Percentiles rank a stretch among this genome's conserved stretches.
Evolutionary conservation across 257 asterid genomes (phyloP).

Genomic region (Solanum dulcamara): DNA sequence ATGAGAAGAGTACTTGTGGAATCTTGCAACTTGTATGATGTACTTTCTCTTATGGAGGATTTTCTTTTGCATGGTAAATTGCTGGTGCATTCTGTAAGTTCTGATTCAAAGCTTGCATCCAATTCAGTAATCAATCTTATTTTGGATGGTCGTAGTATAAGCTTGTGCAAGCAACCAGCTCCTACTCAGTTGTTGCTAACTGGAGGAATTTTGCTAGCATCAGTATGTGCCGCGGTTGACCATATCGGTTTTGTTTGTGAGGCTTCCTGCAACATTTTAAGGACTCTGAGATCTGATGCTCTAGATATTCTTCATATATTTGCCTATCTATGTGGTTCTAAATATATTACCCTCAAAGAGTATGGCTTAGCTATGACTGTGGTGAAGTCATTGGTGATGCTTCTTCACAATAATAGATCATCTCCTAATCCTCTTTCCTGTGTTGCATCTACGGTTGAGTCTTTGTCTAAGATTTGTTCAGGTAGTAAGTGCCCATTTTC

Average conservation of each 20-base stretch:
- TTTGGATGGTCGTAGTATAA: slow-evolving; percentile 23
- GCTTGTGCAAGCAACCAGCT: slow-evolving; percentile 37
- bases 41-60: slow-evolving; percentile 51
- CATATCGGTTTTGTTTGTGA: slow-evolving; percentile 68
- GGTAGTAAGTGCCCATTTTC: slow-evolving; percentile 64
- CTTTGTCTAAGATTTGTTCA: slow-evolving; percentile 17
- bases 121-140: slow-evolving; percentile 24
- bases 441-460: slow-evolving; percentile 12
- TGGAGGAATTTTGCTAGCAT: slow-evolving; percentile 57
- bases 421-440: slow-evolving; percentile 12
- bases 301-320: slow-evolving; percentile 67
- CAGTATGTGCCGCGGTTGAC: slow-evolving; percentile 56
- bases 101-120: slow-evolving; percentile 9
- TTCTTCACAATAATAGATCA: slow-evolving; percentile 39
- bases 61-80: slow-evolving; percentile 49
- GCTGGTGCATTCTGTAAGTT: slow-evolving; percentile 25
- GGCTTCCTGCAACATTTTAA: slow-evolving; percentile 54
- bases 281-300: slow-evolving; percentile 26
- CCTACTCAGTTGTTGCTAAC: slow-evolving; percentile 43
- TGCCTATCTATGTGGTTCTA: slow-evolving; percentile 54
- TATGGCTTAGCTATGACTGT: slow-evolving; percentile 45
- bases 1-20: slow-evolving; percentile 37
- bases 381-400: slow-evolving; percentile 56
- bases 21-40: slow-evolving; percentile 37
- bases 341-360: slow-evolving; percentile 40